phyloP scores from a whole-genome alignment of 352 stramenopile species.

The Phytophthora hybrid region DNA sequence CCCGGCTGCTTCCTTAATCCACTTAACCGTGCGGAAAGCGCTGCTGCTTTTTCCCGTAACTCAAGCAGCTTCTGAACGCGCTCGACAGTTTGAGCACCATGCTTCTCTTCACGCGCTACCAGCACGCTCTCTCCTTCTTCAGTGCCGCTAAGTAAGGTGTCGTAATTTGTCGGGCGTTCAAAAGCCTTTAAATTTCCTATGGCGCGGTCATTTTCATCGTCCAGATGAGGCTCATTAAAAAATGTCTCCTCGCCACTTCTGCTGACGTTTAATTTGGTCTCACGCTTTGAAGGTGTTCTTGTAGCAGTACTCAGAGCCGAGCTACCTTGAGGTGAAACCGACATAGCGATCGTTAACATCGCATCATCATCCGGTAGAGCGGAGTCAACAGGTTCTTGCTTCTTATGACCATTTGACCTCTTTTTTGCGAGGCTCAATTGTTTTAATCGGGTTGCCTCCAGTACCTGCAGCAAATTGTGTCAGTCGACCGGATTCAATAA shows the following conservation, averaged over 20 bases:
- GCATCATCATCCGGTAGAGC: background rate
- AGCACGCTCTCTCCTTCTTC: background rate
- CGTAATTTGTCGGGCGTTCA: background rate
- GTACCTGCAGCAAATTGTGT: conserved; percentile 16
- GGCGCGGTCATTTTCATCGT: conserved; percentile 33
- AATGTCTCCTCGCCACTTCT: conserved; percentile 5
- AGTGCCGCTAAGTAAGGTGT: background rate
- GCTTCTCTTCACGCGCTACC: background rate
- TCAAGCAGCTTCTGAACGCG: conserved; percentile 40
- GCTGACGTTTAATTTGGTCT: background rate
- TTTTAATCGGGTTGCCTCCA: conserved; percentile 41
- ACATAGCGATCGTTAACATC: background rate
- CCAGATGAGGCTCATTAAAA: conserved; percentile 17
- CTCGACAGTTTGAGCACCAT: conserved; percentile 6
- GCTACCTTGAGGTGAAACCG: background rate
- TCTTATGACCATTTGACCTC: conserved; percentile 6
- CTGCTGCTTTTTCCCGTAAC: conserved; percentile 33
- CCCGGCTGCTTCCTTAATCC: conserved; percentile 21
- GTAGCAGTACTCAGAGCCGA: background rate
- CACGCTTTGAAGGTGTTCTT: background rate
- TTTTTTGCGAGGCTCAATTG: conserved; percentile 37
- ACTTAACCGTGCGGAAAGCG: conserved; percentile 31
- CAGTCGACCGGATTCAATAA: background rate
- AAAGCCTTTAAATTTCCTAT: conserved; percentile 21
- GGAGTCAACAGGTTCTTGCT: background rate